Conservation (phyloP, 83 land plant genomes). For the Diphasiastrum complanatum region DNA sequence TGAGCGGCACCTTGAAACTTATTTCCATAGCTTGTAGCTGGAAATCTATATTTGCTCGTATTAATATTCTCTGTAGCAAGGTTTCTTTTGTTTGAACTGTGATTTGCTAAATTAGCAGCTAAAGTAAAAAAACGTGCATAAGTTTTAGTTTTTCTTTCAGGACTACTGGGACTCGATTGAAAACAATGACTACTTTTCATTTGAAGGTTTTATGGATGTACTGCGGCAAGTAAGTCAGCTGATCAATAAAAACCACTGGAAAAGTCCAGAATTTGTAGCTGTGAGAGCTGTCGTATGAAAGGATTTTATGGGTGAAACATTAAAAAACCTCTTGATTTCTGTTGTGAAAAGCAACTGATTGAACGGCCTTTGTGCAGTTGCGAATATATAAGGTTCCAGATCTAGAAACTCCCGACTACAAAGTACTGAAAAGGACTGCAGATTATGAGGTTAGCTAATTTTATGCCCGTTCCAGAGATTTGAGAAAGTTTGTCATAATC, state of each 20-base stretch:
- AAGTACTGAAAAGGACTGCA: slow-evolving; percentile 71
- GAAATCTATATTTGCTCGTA: neutral
- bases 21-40: neutral
- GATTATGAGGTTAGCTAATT: slow-evolving; percentile 61
- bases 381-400: slow-evolving; percentile 74
- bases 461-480: neutral
- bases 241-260: neutral
- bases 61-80: too few relatives aligned
- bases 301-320: neutral
- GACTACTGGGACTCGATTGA: slow-evolving; percentile 94
- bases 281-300: neutral
- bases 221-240: slow-evolving; percentile 57
- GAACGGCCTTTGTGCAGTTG: slow-evolving; percentile 37
- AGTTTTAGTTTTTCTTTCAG: slow-evolving; percentile 29
- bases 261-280: neutral
- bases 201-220: slow-evolving; percentile 77
- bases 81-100: too few relatives aligned
- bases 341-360: neutral
- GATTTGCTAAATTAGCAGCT: too few relatives aligned
- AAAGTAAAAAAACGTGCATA: too few relatives aligned
- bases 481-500: neutral
- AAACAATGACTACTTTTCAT: slow-evolving; percentile 82
- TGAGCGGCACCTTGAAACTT: too few relatives aligned
- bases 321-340: neutral
- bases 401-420: slow-evolving; percentile 81